Base-by-base conservation (phyloP, 352 stramenopile genomes). In the Phytophthora melonis region DNA sequence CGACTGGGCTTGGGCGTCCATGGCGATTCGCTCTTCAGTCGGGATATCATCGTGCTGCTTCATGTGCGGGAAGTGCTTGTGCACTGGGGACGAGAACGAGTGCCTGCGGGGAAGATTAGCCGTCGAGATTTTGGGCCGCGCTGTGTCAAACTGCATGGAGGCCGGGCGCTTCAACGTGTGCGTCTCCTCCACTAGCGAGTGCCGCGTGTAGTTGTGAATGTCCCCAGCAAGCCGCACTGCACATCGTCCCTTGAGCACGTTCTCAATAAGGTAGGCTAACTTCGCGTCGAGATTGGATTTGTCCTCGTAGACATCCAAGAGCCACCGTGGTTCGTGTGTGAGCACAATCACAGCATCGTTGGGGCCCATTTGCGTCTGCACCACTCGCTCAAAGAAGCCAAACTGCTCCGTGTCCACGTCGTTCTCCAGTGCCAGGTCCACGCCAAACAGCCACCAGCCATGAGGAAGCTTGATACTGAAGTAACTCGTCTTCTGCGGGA, bases 331-430 rank as follows among this genome's bases (percentile, higher is more conserved):
- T 65, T 97, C 93, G 59, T 98, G 95, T 0, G 93, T 98, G 21
- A 98, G 86, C 55, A 98, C 78, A 64, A 98, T 98, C 3, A 98
- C 91, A 16, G 88, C 81, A 53, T 98, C 93, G 7, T 94, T 78
- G 0, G 83, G 77, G 1, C 84, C 81, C 67, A 98, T 93, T 41
- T 88, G 86, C 10, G 85, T 85, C 57, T 89, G 72, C 6, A 87
- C 89, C 18, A 98, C 78, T 27, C 91, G 81, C 54, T 97, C 88
- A 76, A 98, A 98, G 64, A 97, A 94, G 27, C 89, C 83, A 80
- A 97, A 98, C 70, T 98, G 95, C 39, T 97, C 90, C 16, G 93
- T 93, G 76, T 98, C 95, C 47, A 98, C 36, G 36, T 98, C 95
- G 70, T 98, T 88, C 63, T 98, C 92, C 13, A 98, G 78, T 30